phyloP scores from a whole-genome alignment of 805 yeast genomes.

The Sungouiozyma intestinalis region DNA sequence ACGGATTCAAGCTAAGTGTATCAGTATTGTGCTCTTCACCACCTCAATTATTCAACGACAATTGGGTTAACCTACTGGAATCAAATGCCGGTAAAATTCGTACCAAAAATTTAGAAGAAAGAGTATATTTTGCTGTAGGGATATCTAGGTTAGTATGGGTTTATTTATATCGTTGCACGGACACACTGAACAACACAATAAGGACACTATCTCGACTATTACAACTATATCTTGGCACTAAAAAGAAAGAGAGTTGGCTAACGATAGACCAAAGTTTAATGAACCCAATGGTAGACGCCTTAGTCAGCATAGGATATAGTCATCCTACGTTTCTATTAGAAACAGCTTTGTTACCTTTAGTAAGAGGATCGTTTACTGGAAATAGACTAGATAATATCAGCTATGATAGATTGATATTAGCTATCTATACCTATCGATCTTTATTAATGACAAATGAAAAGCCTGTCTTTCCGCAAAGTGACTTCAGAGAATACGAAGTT shows the following conservation, averaged over 20 bases:
- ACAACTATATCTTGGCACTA: conserved; percentile 42
- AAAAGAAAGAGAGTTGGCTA: conserved; percentile 68
- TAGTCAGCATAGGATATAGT: conserved; percentile 70
- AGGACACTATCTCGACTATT: conserved; percentile 63
- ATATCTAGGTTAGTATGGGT: conserved; percentile 81
- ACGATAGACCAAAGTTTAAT: conserved; percentile 51
- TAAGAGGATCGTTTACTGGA: conserved; percentile 53
- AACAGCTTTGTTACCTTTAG: conserved; percentile 59
- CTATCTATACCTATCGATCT: conserved; percentile 61
- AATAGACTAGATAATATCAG: conserved; percentile 46
- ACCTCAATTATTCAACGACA: conserved; percentile 53
- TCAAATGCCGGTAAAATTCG: conserved; percentile 48
- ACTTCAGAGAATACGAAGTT: conserved; percentile 23
- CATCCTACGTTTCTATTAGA: conserved; percentile 75
- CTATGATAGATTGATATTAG: conserved; percentile 63
- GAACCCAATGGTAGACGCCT: conserved; percentile 56
- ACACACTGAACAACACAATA: conserved; percentile 78
- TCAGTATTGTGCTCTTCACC: conserved; percentile 76
- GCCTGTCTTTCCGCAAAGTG: conserved; percentile 64
- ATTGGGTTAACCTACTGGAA: conserved; percentile 68
- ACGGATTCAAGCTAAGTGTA: conserved; percentile 55
- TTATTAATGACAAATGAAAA: conserved; percentile 55
- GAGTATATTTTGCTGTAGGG: conserved; percentile 51
- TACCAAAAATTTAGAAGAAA: conserved; percentile 44
- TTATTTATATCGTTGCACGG: conserved; percentile 74